Conservation (phyloP, 495 filamentous ascomycete genomes). For the Rostrohypoxylon terebratum region DNA sequence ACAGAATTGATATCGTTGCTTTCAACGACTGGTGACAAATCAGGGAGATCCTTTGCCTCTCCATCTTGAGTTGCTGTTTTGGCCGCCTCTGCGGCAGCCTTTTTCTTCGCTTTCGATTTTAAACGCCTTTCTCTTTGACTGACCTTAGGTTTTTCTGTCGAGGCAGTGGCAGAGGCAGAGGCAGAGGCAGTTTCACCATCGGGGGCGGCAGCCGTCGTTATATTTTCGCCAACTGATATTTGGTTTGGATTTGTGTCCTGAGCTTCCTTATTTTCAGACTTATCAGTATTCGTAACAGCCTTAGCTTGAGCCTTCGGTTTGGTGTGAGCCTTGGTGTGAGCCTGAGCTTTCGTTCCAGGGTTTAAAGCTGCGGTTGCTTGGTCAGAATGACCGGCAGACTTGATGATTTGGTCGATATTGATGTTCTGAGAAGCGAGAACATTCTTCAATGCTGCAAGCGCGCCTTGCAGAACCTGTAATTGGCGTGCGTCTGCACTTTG, state of each 20-base stretch:
- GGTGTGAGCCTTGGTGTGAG: slow-evolving; percentile 25
- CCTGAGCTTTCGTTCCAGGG: slow-evolving; percentile 4
- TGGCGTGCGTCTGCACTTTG: slow-evolving; percentile 28
- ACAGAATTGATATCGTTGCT: background rate
- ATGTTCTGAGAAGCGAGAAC: slow-evolving; percentile 45
- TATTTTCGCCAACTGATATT: background rate
- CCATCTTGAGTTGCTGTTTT: background rate
- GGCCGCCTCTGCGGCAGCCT: background rate
- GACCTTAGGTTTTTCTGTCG: background rate
- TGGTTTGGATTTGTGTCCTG: background rate
- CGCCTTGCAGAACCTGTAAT: slow-evolving; percentile 40
- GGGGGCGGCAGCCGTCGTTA: background rate
- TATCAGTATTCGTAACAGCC: background rate
- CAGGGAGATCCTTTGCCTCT: background rate
- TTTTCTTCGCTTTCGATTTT: background rate
- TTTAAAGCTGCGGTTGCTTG: background rate
- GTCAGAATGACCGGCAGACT: background rate
- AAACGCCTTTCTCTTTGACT: background rate
- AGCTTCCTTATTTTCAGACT: background rate
- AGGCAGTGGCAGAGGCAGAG: background rate
- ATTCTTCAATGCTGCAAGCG: slow-evolving; percentile 40
- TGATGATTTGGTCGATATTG: slow-evolving; percentile 41
- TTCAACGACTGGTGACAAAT: background rate
- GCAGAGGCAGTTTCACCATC: background rate
- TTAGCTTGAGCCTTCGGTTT: slow-evolving; percentile 14